Evolutionary conservation across 1,284 basidiomycete species (phyloP), one percentile per base, ranked within the genome.

Genomic region (Tilletia indica): DNA sequence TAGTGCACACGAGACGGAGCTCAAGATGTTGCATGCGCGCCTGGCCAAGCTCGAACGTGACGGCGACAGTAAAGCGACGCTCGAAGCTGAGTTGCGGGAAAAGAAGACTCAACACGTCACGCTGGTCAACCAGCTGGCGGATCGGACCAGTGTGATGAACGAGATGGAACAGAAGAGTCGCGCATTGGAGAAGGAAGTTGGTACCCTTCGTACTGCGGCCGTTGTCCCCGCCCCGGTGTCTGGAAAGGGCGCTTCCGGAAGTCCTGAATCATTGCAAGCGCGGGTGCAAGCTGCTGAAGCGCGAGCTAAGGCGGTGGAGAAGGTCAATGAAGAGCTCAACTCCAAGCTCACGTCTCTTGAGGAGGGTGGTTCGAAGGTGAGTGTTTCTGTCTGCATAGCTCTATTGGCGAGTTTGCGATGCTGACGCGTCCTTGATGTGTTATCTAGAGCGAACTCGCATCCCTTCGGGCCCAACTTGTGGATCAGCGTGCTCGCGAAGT

Each of bases 401-500:
- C 25, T 31, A 31, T 31, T 31, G 25, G 25, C 19, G 21, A 1
- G 16, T 25, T 5, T 54, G 25, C 5, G 19, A 39, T 16, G 36
- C 61, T 42, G 36, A 64, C 61, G 16, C 3, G 34, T 12, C 6
- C 25, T 31, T 36, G 11, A 21, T 64, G 19, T 58, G 21, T 58
- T 5, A 16, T 42, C 2, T 36, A 64, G 61, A 64, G 61, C 61
- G 61, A 64, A 34, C 34, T 64, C 12, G 61, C 61, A n/a, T 39
- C 61, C 8, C 34, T 64, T 9, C 61, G 61, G 12, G 36, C 61
- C 36, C 61, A 64, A 64, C n/a, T 64, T 25, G 3, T 48, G 5
- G 76, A 79, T 21, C 78, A 80, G 47, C 71, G 75, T 31, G 45
- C 73, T 2, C 56, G 80, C 6, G 80, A 81, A 56, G 70, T 72